Percentiles rank a stretch among this genome's conserved stretches.
Conservation (phyloP, 306 rosid genomes). For the Trifolium dubium region DNA sequence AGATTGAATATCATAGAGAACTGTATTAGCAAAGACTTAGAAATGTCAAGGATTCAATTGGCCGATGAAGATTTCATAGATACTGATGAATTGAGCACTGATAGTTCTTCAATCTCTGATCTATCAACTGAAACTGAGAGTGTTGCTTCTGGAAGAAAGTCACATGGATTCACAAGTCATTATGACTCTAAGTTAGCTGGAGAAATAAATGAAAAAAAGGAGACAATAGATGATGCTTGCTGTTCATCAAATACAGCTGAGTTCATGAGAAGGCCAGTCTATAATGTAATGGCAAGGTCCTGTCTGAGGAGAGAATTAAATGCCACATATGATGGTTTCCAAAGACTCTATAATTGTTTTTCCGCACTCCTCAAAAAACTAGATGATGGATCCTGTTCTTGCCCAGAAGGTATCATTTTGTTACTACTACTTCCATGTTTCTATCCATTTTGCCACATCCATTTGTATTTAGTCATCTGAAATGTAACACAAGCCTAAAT, state of each 20-base stretch:
- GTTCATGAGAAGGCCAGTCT: conserved; percentile 36
- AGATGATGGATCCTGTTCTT: conserved; percentile 45
- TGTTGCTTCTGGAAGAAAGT: conserved; percentile 47
- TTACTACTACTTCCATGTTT: conserved; percentile 41
- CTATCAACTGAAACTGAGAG: conserved; percentile 56
- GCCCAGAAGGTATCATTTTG: conserved; percentile 56
- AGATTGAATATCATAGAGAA: conserved; percentile 60
- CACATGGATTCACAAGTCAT: conserved; percentile 34
- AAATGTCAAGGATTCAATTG: conserved; percentile 39
- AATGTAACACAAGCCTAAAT: conserved; percentile 35
- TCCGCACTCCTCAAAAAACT: conserved; percentile 49
- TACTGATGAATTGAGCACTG: conserved; percentile 64
- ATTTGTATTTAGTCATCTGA: conserved; percentile 29
- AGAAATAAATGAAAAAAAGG: conserved; percentile 40
- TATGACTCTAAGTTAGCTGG: conserved; percentile 36
- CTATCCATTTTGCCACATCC: conserved; percentile 9
- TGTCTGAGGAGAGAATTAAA: conserved; percentile 64
- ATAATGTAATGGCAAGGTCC: conserved; percentile 38
- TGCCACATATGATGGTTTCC: conserved; percentile 52
- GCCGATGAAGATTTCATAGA: conserved; percentile 45
- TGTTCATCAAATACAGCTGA: conserved; percentile 44
- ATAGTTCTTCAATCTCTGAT: conserved; percentile 70
- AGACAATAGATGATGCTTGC: conserved; percentile 40
- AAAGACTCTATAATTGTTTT: conserved; percentile 49
- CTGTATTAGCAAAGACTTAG: conserved; percentile 44